Base-by-base conservation (phyloP, 148 eudicot species). In the Chenopodium album region DNA sequence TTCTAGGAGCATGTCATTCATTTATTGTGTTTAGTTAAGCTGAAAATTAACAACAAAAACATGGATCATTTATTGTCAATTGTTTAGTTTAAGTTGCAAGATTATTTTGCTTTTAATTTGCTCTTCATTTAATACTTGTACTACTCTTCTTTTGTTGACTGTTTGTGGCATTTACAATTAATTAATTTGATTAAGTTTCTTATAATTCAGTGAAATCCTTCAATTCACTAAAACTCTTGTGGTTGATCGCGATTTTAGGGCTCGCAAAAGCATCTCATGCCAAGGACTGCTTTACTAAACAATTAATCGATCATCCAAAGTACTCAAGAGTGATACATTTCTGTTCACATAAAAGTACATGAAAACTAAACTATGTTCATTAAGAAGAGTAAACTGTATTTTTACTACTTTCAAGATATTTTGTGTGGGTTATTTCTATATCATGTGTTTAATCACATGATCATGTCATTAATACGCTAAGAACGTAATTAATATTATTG, bases 221-320 rank as follows among this genome's bases (percentile, higher is more conserved):
- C 3, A 50, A 10, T 50, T 29, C 34, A 66, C 34, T 66, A 66
- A n/a, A 66, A 66, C 28, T 41, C 47, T 44, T 71, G 12, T 8
- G 22, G 28, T 41, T 71, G 13, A 71, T 41, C 8, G 54, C 28
- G 17, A 72, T 73, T 47, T 56, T 68, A 88, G 91, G 88, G 76
- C 13, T 76, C 87, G 10, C 87, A 85, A 76, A 88, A 88, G 77
- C 92, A 70, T 68, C 70, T 86, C 56, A 82, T 85, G 82, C 70
- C 88, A 56, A 90, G 89, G 82, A 77, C 90, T 59, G 82, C 89
- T n/a, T 41, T 88, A 69, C 66, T 79, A 76, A 87, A 90, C 84
- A 84, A 84, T 47, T 87, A 84, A 84, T n/a, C 1, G 48, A 84
- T n/a, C 3, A 17, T 67, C 17, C 34, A 31, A 80, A 72, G 81